Evolutionary conservation across 305 asterid genomes (phyloP).

Genomic region (Fraxinus greggii): DNA sequence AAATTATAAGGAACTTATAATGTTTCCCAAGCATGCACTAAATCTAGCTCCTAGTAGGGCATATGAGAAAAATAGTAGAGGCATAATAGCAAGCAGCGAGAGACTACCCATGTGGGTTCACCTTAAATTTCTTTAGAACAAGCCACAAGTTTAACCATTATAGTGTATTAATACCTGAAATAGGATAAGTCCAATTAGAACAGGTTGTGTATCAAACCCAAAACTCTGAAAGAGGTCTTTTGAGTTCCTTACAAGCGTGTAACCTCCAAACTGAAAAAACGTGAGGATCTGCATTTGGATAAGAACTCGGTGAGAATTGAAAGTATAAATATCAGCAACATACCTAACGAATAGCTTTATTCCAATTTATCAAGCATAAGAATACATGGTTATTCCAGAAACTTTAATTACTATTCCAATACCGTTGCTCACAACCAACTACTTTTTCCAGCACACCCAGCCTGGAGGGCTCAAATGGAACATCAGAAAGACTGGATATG

Average conservation of each 20-base stretch:
- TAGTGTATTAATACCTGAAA: conserved; percentile 62
- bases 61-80: neutral
- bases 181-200: conserved; percentile 88
- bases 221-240: conserved; percentile 91
- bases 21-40: neutral
- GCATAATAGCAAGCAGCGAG: neutral
- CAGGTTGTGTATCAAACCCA: conserved; percentile 97
- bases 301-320: neutral
- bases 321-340: neutral
- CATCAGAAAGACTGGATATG: neutral
- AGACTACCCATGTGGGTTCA: neutral
- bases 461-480: neutral
- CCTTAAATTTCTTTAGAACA: neutral
- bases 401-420: neutral
- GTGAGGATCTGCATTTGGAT: conserved; percentile 68
- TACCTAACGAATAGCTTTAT: neutral
- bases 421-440: neutral
- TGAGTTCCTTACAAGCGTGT: conserved; percentile 90
- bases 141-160: neutral
- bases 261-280: conserved; percentile 91
- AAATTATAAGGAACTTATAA: neutral
- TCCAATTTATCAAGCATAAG: neutral
- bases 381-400: neutral
- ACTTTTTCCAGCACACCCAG: neutral
- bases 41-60: neutral